Evolutionary conservation across 2,329 filamentous ascomycete genomes (phyloP), one percentile per base, ranked within the genome.

Genomic region (Paraconiothyrium sp.): DNA sequence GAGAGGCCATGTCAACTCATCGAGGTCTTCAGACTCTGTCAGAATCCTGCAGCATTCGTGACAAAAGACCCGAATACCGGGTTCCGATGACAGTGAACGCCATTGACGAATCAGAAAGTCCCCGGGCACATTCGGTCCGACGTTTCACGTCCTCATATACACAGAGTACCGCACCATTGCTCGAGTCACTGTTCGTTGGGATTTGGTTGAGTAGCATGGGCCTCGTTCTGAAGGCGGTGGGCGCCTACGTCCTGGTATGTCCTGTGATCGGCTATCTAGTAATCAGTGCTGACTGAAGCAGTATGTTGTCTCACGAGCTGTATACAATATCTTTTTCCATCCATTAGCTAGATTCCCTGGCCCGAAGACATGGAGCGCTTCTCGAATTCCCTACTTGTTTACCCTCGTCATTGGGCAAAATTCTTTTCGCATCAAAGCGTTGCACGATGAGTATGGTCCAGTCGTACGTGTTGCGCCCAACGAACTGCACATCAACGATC

Each of bases 321-420:
- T 66, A 14, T 76, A 79, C 64, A 72, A 70, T 60, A 67, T 76
- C 14, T 78, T 69, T 57, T 74, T 81, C 56, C 76, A 80, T 39
- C 79, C 80, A 5, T 69, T 81, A 0, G 61, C 70, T 13, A 73
- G 71, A 35, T 78, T 72, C 55, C 79, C 79, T 10, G 81, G 80
- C 6, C 80, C 80, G 4, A 73, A 64, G 60, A 57, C 62, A 66
- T 74, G 50, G 67, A 65, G 10, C 59, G 67, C 50, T 55, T 70
- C 47, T n/a, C 71, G 30, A 60, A 66, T 43, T 67, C 73, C 59
- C 58, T 72, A 56, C 50, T 56, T 59, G 50, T 60, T 64, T 47
- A 55, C 41, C 4, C 37, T 69, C 8, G 50, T 65, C 9, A 54
- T 41, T 0, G 75, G 75, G 22, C 37, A 47, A 9, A 49, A 64